Evolutionary conservation across 2,329 filamentous ascomycete genomes (phyloP), one percentile per base, ranked within the genome.

Genomic region (Pseudogymnoascus verrucosus): DNA sequence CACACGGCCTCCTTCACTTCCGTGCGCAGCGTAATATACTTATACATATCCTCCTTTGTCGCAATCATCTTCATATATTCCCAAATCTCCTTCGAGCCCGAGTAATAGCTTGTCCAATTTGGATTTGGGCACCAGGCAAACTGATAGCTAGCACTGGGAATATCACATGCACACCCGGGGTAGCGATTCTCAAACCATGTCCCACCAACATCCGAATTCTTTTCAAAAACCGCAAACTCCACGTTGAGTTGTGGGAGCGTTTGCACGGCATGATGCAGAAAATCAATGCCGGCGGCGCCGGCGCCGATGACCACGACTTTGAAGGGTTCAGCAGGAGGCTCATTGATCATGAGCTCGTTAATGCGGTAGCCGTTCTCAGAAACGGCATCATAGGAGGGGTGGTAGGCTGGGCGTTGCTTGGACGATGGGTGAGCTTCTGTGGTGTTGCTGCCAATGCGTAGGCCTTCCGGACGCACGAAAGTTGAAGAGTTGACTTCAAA

Each of bases 101-200:
- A 67, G 64, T 73, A 76, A 62, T 69, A 72, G 6, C 67, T 47
- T 2, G 68, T 70, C 74, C 74, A 76, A 47, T 71, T 65, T 0
- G 65, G 67, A 42, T 66, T 69, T n/a, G 59, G 54, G 10, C 64
- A 28, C 67, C 66, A 68, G 1, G 34, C 61, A 14, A 66, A 68
- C 51, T 65, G 64, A 51, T 87, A 87, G 72, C 82, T 84, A 73
- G 85, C 83, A 31, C 37, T 81, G 8, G 82, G 82, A 36, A 84
- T 77, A 70, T 84, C 83, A 69, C 82, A 84, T 62, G 77, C 76
- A 67, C 81, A 76, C 63, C 79, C 82, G 1, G 81, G 82, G 67
- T 83, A 86, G 63, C 79, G 80, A 71, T 84, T 84, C 67, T 84
- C 82, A 39, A 71, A 70, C 80, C 79, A 83, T 8, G 80, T 83